These are phyloP conservation scores for Circinella umbellata DNA, from an alignment of 371 early-diverging fungal genomes.

Conservation along the genomic window DNA sequence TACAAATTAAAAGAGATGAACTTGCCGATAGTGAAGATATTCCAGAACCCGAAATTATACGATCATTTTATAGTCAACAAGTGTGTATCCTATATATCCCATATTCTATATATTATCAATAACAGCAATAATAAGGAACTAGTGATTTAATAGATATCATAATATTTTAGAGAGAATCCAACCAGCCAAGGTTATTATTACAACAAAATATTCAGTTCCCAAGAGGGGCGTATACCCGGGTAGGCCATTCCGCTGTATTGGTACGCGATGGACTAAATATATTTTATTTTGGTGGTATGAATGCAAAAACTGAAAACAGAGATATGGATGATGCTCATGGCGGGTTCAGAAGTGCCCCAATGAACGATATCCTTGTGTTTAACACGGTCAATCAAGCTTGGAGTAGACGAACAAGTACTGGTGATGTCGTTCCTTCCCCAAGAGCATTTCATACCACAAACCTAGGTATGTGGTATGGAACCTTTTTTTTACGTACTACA, in stretches of 20 bases:
- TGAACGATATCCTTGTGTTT: conserved; percentile 22
- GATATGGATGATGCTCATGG: not conserved
- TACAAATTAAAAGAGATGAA: not conserved
- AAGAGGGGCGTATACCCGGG: not conserved
- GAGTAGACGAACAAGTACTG: conserved; percentile 1
- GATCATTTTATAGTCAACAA: not conserved
- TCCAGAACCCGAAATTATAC: conserved; percentile 13
- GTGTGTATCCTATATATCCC: not conserved
- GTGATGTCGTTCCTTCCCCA: conserved; percentile 17
- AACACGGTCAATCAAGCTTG: conserved; percentile 10
- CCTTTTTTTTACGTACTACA: not conserved
- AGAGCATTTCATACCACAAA: conserved; percentile 22
- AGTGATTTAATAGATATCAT: no score
- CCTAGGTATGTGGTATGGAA: conserved; percentile 8
- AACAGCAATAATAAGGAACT: no score
- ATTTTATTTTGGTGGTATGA: conserved; percentile 24
- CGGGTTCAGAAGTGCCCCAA: conserved; percentile 13
- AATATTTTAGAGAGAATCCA: no score
- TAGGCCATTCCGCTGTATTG: conserved; percentile 22
- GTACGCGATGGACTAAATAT: conserved; percentile 17
- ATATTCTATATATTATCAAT: no score
- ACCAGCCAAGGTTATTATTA: not conserved
- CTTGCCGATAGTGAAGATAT: conserved; percentile 16
- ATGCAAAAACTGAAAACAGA: conserved; percentile 9
- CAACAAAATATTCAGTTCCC: conserved; percentile 2